A percentile compares a stretch with the other conserved stretches of the same genome.
phyloP scores from a whole-genome alignment of 1,139 yeast genomes.

The Yamadazyma dushanensis region DNA sequence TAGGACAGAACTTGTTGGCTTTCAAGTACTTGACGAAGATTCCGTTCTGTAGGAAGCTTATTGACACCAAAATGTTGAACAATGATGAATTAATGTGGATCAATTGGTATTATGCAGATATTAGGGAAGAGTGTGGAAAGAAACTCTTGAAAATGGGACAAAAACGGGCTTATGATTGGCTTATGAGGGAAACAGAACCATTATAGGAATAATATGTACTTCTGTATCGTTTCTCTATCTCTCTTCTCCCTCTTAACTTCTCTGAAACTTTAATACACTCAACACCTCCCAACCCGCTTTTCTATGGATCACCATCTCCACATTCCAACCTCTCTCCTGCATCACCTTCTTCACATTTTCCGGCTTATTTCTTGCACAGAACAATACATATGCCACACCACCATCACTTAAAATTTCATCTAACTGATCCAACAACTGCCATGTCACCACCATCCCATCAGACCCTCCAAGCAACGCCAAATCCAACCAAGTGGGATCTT shows the following conservation, averaged over 20 bases:
- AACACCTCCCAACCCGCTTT: slow-evolving; percentile 98
- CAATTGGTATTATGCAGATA: slow-evolving; percentile 39
- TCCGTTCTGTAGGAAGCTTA: slow-evolving; percentile 41
- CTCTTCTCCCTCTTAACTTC: not conserved
- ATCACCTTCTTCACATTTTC: slow-evolving; percentile 52
- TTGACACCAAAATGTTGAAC: slow-evolving; percentile 36
- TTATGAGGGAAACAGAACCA: slow-evolving; percentile 34
- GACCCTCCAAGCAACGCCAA: slow-evolving; percentile 86
- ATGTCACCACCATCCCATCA: slow-evolving; percentile 86
- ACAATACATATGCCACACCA: slow-evolving; percentile 80
- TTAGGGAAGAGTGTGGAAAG: slow-evolving; percentile 36
- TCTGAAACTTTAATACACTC: slow-evolving; percentile 60
- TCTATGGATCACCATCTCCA: slow-evolving; percentile 52
- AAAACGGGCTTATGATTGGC: slow-evolving; percentile 31
- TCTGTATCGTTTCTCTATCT: not conserved
- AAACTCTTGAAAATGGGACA: slow-evolving; percentile 32
- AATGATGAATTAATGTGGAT: slow-evolving; percentile 47
- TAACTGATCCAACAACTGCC: slow-evolving; percentile 55
- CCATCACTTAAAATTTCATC: slow-evolving; percentile 42
- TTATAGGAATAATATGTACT: slow-evolving; percentile 14
- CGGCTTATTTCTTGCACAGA: slow-evolving; percentile 89
- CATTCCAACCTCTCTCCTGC: slow-evolving; percentile 55
- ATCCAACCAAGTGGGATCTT: slow-evolving; percentile 72
- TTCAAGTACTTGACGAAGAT: slow-evolving; percentile 1
- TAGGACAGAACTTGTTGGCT: slow-evolving; percentile 21